Evolutionary conservation across 1,284 basidiomycete species (phyloP).

Genomic region (Ustilago trichophora): DNA sequence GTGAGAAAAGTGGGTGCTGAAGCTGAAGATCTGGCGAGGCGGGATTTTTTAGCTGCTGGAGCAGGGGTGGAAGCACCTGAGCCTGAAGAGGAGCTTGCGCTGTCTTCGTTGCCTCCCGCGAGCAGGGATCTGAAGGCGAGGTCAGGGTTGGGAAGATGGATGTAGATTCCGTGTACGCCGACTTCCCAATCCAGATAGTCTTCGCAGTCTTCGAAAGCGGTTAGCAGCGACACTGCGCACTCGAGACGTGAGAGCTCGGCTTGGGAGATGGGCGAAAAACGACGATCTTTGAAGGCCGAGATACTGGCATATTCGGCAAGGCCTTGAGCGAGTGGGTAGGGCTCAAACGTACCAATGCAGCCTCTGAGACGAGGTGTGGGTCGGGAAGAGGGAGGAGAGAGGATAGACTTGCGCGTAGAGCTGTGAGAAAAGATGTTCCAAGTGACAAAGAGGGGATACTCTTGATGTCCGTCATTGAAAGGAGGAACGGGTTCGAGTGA

Average conservation of each 20-base stretch:
- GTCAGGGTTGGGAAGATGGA: slow-evolving; percentile 83
- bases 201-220: slow-evolving; percentile 84
- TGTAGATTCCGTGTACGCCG: slow-evolving; percentile 90
- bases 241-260: slow-evolving; percentile 81
- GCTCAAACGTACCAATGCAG: slow-evolving; percentile 93
- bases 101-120: slow-evolving; percentile 51
- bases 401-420: slow-evolving; percentile 9
- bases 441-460: slow-evolving; percentile 89
- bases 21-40: neutral
- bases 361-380: slow-evolving; percentile 78
- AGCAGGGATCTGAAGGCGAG: slow-evolving; percentile 70
- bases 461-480: slow-evolving; percentile 12
- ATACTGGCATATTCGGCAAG: slow-evolving; percentile 86
- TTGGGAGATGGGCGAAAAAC: slow-evolving; percentile 75
- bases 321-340: slow-evolving; percentile 78
- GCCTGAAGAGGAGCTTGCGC: slow-evolving; percentile 73
- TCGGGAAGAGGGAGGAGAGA: slow-evolving; percentile 69
- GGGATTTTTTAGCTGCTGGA: slow-evolving; percentile 11
- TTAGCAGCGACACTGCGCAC: slow-evolving; percentile 91
- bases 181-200: slow-evolving; percentile 91
- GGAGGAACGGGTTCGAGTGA: slow-evolving; percentile 14
- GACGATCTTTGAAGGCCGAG: slow-evolving; percentile 70
- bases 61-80: slow-evolving; percentile 65
- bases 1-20: slow-evolving; percentile 71
- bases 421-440: slow-evolving; percentile 77